Base-by-base conservation (phyloP, 495 filamentous ascomycete species). In the Aspergillus indologenus region DNA sequence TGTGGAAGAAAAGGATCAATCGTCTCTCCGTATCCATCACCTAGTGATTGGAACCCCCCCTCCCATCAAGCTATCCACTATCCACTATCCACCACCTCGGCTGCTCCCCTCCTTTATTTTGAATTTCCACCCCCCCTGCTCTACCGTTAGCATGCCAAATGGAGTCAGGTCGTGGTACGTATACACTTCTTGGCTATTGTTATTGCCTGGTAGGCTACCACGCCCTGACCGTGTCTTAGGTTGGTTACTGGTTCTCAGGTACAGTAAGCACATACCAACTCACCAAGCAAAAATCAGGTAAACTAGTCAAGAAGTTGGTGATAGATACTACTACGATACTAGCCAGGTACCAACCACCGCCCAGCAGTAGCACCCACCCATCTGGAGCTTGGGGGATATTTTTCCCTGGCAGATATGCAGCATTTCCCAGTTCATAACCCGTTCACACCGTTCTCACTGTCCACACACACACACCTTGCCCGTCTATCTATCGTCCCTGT, bases 1-100 rank as follows among this genome's bases (percentile, higher is more conserved):
- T 49, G 47, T n/a, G 47, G 47, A 50, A 50, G 47, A 50, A 23
- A 50, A 40, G 34, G 34, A 40, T 40, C 34, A 40, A 40, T 40
- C 34, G 34, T 40, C 34, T 11, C 34, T 40, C 34, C 34, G 34
- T 40, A 15, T 40, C 34, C 34, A 40, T 40, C 34, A 40, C 34
- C 34, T 40, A 40, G 34, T 40, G 34, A 8, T 14, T 40, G 34
- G 26, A 29, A n/a, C n/a, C 26, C 4, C 26, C 3, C 3, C 26
- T 11, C 34, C 34, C 34, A 40, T 40, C 34, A 40, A 7, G 6
- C 34, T 40, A 40, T 40, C 34, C 34, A 40, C 34, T 6, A 40
- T 7, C 34, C n/a, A n/a, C n/a, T n/a, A n/a, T n/a, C n/a, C n/a
- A n/a, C n/a, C 34, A 40, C 34, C 34, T 40, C 34, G 34, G 34